Evolutionary conservation across 257 asterid species (phyloP).

Genomic region (Primulina tabacum): DNA sequence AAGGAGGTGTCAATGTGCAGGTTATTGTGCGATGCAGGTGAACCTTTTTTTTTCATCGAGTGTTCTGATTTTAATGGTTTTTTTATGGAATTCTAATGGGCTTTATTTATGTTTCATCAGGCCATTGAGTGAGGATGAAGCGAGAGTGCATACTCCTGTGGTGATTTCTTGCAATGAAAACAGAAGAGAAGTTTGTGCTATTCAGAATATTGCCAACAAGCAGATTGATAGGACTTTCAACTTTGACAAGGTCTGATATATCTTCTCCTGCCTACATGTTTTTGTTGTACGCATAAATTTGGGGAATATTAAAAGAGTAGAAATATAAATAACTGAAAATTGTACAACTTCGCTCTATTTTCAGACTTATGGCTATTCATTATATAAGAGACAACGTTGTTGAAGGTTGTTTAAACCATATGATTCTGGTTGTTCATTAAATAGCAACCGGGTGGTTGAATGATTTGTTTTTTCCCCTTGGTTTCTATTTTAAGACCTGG

Average conservation of each 20-base stretch:
- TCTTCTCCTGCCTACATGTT: conserved; percentile 16
- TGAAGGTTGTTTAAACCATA: too few species aligned
- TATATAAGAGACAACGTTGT: too few species aligned
- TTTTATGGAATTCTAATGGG: neutral
- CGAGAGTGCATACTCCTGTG: conserved; percentile 72
- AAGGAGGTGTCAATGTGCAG: conserved; percentile 87
- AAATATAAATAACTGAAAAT: neutral
- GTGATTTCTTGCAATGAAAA: conserved; percentile 85
- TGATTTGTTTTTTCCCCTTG: too few species aligned
- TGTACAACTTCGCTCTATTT: neutral
- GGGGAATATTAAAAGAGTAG: neutral
- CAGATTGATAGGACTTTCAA: conserved; percentile 92
- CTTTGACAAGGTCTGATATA: conserved; percentile 73
- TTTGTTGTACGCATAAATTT: conserved; percentile 11
- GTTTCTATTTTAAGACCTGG: too few species aligned
- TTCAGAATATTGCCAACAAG: conserved; percentile 96
- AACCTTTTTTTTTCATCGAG: neutral
- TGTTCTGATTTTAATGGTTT: conserved; percentile 4
- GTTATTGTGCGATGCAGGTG: conserved; percentile 97
- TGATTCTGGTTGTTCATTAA: too few species aligned
- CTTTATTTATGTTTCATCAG: conserved; percentile 26
- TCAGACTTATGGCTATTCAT: conserved; percentile 6
- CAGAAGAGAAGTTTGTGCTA: conserved; percentile 85
- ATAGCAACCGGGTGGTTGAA: too few species aligned
- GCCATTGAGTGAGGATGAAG: conserved; percentile 93